phyloP scores from a whole-genome alignment of 345 rosid genomes.

The Aegle marmelos region DNA sequence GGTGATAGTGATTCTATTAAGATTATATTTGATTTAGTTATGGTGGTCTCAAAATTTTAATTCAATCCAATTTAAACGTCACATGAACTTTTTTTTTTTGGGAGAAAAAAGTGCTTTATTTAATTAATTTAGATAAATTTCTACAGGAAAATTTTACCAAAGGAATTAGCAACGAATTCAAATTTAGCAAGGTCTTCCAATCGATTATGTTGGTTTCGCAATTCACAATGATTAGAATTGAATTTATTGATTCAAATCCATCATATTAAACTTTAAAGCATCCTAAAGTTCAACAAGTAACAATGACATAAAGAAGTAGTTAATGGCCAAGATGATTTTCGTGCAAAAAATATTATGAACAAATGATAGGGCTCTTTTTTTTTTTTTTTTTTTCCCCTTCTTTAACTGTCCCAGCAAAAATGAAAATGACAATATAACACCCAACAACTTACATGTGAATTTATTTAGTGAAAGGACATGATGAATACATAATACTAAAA shows the following conservation, averaged over 20 bases:
- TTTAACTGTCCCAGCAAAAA: not conserved
- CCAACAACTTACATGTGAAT: not conserved
- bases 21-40: not conserved
- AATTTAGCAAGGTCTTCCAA: too few relatives aligned
- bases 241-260: too few relatives aligned
- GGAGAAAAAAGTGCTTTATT: too few relatives aligned
- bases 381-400: too few relatives aligned
- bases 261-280: too few relatives aligned
- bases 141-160: too few relatives aligned
- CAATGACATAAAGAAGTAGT: not conserved
- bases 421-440: not conserved
- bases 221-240: too few relatives aligned
- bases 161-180: too few relatives aligned
- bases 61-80: not conserved
- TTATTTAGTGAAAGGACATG: not conserved
- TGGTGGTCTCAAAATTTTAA: not conserved
- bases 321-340: not conserved
- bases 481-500: not conserved
- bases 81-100: too few relatives aligned
- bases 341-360: not conserved
- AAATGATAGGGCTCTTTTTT: not conserved
- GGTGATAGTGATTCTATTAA: not conserved
- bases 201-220: too few relatives aligned
- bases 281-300: not conserved
- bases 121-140: too few relatives aligned